Base-by-base conservation (phyloP, 2,329 filamentous ascomycete species). In the Ascosphaera acerosa region DNA sequence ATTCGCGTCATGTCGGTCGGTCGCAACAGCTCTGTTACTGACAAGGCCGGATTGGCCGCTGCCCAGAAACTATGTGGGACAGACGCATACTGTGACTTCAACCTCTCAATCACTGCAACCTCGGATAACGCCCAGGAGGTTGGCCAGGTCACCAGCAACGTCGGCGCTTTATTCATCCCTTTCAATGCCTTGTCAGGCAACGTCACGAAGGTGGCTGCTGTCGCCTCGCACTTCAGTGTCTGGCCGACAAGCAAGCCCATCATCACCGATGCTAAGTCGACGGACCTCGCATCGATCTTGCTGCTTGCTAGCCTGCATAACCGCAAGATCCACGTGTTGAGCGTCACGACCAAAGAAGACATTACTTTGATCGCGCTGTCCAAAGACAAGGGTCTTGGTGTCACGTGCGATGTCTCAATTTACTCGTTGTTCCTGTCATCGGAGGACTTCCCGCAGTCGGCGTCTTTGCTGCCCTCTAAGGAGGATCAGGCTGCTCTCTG, bases 161-260 rank as follows among this genome's bases (percentile, higher is more conserved):
- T 82, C 34, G 76, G 76, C 17, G 78, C 76, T 14, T 59, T 82
- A 27, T 82, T 80, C 55, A 76, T 82, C 37, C 76, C 76, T 10
- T 82, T 82, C 60, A 78, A 82, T 51, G 59, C 77, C 49, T 57
- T 81, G 16, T 76, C 73, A 36, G 75, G 74, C 41, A 82, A 81
- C 50, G 80, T 82, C 49, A 80, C 69, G 62, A 78, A 78, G 57
- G 76, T 81, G 29, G 73, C 76, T 14, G 69, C 75, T 6, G 73
- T 81, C 37, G 77, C 73, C 32, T 66, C 70, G 36, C 76, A 82
- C 55, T 82, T 82, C 44, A 71, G 71, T 36, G 62, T 69, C 15
- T 82, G 76, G 76, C 76, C 76, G 20, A 57, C 60, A 3, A 70
- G 68, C 57, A 82, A 82, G 57, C 74, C 76, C 31, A 76, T 82